Percentiles rank a stretch among this genome's conserved stretches.
Conservation (phyloP, 1,284 basidiomycete species). For the Trametes hirsuta region DNA sequence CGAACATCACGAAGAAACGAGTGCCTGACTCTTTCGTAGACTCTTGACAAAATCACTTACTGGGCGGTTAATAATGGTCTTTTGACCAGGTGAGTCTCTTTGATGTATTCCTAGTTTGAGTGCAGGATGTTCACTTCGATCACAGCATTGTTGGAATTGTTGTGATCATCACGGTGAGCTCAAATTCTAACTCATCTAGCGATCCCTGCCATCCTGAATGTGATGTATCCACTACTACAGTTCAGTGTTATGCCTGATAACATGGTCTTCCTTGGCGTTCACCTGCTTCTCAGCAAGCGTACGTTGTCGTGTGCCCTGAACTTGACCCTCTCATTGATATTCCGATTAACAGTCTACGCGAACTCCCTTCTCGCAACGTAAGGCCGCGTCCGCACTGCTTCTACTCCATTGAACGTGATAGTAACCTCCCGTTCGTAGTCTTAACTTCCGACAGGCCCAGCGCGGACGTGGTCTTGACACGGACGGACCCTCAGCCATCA, state of each 20-base stretch:
- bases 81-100: constrained; percentile 14
- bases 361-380: constrained; percentile 22
- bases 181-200: neutral
- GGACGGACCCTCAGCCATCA: constrained; percentile 2
- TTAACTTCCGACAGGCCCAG: constrained; percentile 14
- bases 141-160: constrained; percentile 17
- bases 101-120: neutral
- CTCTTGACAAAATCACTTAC: constrained; percentile 23
- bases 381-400: too few species aligned
- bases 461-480: constrained; percentile 15
- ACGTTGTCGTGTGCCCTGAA: neutral
- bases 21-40: neutral
- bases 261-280: constrained; percentile 25
- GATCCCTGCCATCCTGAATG: neutral
- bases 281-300: constrained; percentile 25
- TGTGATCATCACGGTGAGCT: constrained; percentile 20
- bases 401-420: too few species aligned
- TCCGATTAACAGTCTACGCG: constrained; percentile 13
- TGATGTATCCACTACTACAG: neutral
- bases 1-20: neutral
- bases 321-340: too few species aligned
- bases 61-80: constrained; percentile 26
- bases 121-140: too few species aligned
- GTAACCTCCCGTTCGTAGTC: neutral
- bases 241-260: constrained; percentile 22